Evolutionary conservation across 106 monocot species (phyloP).

Genomic region (Dioscorea dumetorum): DNA sequence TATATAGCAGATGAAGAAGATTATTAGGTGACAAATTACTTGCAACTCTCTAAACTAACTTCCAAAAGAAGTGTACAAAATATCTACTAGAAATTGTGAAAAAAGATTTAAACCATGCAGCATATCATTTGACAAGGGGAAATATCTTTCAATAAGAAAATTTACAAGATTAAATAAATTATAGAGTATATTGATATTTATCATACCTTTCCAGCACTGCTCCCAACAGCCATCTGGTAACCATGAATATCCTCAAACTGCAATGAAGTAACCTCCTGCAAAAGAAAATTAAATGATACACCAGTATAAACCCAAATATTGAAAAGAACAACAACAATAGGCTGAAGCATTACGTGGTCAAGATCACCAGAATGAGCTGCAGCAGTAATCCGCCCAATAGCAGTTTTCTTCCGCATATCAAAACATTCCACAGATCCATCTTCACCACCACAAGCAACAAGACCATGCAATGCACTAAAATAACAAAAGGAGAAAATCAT

Average conservation of each 20-base stretch:
- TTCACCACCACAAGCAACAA: constrained; percentile 96
- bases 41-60: neutral
- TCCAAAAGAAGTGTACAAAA: neutral
- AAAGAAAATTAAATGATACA: constrained; percentile 4
- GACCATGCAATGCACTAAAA: constrained; percentile 71
- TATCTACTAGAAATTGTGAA: neutral
- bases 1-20: too few relatives aligned
- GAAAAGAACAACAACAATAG: neutral
- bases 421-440: constrained; percentile 95
- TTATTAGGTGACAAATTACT: too few relatives aligned
- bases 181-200: neutral
- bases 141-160: neutral
- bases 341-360: constrained; percentile 31
- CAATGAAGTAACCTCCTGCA: constrained; percentile 89
- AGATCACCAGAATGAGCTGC: constrained; percentile 41
- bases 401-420: constrained; percentile 82
- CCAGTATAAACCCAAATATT: neutral
- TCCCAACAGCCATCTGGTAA: constrained; percentile 78
- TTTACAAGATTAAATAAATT: too few relatives aligned
- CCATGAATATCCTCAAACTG: constrained; percentile 75
- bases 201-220: constrained; percentile 79
- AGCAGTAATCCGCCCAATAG: constrained; percentile 67
- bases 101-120: too few relatives aligned
- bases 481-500: constrained; percentile 2
- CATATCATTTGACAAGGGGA: too few relatives aligned